A percentile compares a stretch with the other conserved stretches of the same genome.
These are phyloP conservation scores for Cryptosporidium sp. DNA, from an alignment of 169 alveolate genomes.

Conservation along the genomic window DNA sequence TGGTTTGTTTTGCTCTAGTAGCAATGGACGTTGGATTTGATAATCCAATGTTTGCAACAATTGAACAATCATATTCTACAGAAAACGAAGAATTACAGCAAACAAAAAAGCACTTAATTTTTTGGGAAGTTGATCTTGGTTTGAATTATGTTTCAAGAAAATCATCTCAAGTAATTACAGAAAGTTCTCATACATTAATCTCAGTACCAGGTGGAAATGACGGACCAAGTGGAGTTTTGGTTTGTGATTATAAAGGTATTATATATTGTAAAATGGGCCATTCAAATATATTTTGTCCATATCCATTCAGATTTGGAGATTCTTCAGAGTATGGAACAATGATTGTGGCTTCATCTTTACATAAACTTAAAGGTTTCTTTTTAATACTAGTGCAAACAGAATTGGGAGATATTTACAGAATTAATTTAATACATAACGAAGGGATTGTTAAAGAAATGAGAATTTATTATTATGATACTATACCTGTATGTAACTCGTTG, in stretches of 20 bases:
- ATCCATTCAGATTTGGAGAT: constrained; percentile 94
- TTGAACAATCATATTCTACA: constrained; percentile 92
- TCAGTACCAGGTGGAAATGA: constrained; percentile 95
- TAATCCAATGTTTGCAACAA: constrained; percentile 97
- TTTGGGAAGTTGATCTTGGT: constrained; percentile 99
- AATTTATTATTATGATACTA: constrained; percentile 96
- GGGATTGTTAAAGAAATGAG: constrained; percentile 89
- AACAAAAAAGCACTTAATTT: constrained; percentile 89
- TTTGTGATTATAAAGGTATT: constrained; percentile 95
- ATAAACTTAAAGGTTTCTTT: constrained; percentile 92
- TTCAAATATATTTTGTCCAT: constrained; percentile 91
- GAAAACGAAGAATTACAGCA: constrained; percentile 85
- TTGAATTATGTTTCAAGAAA: constrained; percentile 97
- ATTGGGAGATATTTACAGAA: constrained; percentile 95
- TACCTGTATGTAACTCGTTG: constrained; percentile 92
- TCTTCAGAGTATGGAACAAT: constrained; percentile 88
- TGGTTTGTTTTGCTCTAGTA: constrained; percentile 80
- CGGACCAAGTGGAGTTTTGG: constrained; percentile 98
- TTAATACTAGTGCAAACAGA: constrained; percentile 95
- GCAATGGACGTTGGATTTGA: constrained; percentile 88
- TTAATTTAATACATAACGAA: constrained; percentile 86
- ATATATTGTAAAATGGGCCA: constrained; percentile 93
- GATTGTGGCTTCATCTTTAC: constrained; percentile 90
- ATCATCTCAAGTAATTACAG: constrained; percentile 84
- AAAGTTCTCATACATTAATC: constrained; percentile 89